These are phyloP conservation scores for Bryum argenteum DNA, from an alignment of 225 moss, liverwort and hornwort species.

Conservation along the genomic window DNA sequence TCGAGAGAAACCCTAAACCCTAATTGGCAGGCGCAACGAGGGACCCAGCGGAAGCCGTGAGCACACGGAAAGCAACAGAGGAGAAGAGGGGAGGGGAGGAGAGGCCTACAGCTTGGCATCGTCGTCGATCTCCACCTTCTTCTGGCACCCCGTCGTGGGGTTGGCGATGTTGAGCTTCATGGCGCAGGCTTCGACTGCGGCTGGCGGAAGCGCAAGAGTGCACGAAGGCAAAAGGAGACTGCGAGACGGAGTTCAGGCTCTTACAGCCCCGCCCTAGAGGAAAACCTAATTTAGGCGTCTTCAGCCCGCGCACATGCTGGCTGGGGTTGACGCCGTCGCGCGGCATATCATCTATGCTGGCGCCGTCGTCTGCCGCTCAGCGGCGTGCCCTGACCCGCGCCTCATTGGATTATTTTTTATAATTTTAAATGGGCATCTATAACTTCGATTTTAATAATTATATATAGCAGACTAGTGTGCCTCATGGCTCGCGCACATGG, in stretches of 20 bases:
- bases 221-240: not conserved
- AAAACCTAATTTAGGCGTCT: no score
- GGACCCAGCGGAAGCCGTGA: not conserved
- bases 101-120: slow-evolving; percentile 76
- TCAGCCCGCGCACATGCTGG: no score
- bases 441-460: no score
- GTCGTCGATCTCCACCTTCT: slow-evolving; percentile 95
- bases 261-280: not conserved
- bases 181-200: slow-evolving; percentile 6
- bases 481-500: no score
- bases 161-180: slow-evolving; percentile 86
- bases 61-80: not conserved
- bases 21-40: no score
- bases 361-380: no score
- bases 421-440: no score
- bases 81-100: not conserved
- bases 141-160: slow-evolving; percentile 96
- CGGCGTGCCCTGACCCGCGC: no score
- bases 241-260: accelerated
- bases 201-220: not conserved
- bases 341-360: not conserved
- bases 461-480: no score
- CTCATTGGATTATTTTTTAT: no score
- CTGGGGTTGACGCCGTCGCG: not conserved
- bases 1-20: slow-evolving; percentile 27